phyloP scores from a whole-genome alignment of 1,139 yeast genomes.

The Blastobotrys persicus region DNA sequence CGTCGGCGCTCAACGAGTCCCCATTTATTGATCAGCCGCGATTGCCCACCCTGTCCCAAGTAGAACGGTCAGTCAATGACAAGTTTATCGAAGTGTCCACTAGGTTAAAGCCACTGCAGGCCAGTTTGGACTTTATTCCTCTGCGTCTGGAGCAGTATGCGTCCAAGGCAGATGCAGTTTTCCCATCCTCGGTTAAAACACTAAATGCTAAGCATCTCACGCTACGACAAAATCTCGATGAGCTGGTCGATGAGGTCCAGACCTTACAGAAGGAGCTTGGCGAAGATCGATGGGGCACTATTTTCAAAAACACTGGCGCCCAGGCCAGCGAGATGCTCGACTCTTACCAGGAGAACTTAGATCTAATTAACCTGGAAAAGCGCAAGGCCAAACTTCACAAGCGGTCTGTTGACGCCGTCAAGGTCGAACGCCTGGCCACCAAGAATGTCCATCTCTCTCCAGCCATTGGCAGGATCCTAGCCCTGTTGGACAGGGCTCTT shows the following conservation, averaged over 20 bases:
- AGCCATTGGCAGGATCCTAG: slow-evolving; percentile 22
- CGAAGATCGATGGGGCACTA: slow-evolving; percentile 53
- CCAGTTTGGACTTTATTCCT: slow-evolving; percentile 61
- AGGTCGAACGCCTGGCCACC: slow-evolving; percentile 21
- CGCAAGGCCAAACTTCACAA: slow-evolving; percentile 15
- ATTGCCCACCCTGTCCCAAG: slow-evolving; percentile 31
- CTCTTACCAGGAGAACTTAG: slow-evolving; percentile 21
- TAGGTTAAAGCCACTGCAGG: slow-evolving; percentile 50
- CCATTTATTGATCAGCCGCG: slow-evolving; percentile 27
- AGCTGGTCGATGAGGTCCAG: slow-evolving; percentile 42
- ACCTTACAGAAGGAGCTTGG: slow-evolving; percentile 48
- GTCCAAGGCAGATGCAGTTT: slow-evolving; percentile 34
- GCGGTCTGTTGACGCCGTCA: slow-evolving; percentile 10
- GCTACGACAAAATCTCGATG: slow-evolving; percentile 44
- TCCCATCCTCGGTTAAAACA: slow-evolving; percentile 40
- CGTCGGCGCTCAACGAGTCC: slow-evolving; percentile 23
- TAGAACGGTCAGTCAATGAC: slow-evolving; percentile 34
- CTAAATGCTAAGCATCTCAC: slow-evolving; percentile 44
- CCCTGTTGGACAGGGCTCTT: slow-evolving; percentile 26
- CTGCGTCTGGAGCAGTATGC: slow-evolving; percentile 49
- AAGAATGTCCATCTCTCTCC: slow-evolving; percentile 25
- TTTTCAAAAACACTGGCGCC: slow-evolving; percentile 26
- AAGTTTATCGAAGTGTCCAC: slow-evolving; percentile 38
- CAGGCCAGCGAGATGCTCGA: slow-evolving; percentile 29
- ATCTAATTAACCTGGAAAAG: slow-evolving; percentile 16